Evolutionary conservation across 2,329 filamentous ascomycete species (phyloP).

Genomic region (Fusarium sp.): DNA sequence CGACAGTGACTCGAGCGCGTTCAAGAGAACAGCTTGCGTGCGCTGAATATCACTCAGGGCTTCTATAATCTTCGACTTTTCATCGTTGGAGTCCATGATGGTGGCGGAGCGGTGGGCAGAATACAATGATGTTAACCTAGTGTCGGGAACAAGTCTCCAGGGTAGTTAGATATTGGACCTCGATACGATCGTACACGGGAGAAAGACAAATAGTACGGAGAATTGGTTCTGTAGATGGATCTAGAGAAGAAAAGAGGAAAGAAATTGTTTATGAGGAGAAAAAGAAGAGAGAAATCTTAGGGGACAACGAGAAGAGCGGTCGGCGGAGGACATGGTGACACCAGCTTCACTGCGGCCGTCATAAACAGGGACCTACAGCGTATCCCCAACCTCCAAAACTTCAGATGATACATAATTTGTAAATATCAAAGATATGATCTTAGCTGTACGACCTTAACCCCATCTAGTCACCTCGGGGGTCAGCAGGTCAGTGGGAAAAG

Average conservation of each 20-base stretch:
- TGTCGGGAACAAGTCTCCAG: slow-evolving; percentile 17
- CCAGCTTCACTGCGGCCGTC: slow-evolving; percentile 24
- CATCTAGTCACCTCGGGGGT: slow-evolving; percentile 30
- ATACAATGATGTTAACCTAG: background rate
- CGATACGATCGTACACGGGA: background rate
- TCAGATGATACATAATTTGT: slow-evolving; percentile 38
- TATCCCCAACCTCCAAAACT: slow-evolving; percentile 20
- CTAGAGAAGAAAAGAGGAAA: slow-evolving; percentile 7
- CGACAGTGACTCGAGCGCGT: slow-evolving; percentile 55
- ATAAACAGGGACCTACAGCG: slow-evolving; percentile 29
- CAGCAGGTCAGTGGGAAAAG: slow-evolving; percentile 28
- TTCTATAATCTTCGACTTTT: slow-evolving; percentile 43
- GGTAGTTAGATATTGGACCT: slow-evolving; percentile 16
- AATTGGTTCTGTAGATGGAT: background rate
- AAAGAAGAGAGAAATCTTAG: slow-evolving; percentile 18
- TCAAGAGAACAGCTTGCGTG: slow-evolving; percentile 55
- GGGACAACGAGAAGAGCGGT: slow-evolving; percentile 39
- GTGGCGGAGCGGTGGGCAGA: background rate
- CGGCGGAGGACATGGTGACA: slow-evolving; percentile 35
- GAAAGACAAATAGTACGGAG: background rate
- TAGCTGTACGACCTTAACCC: slow-evolving; percentile 23
- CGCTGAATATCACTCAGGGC: slow-evolving; percentile 56
- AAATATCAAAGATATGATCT: slow-evolving; percentile 26
- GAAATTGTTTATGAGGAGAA: background rate
- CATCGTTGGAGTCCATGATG: slow-evolving; percentile 42